Evolutionary conservation across 116 monocot species (phyloP), one percentile per base, ranked within the genome.

Genomic region (Cymodocea nodosa): DNA sequence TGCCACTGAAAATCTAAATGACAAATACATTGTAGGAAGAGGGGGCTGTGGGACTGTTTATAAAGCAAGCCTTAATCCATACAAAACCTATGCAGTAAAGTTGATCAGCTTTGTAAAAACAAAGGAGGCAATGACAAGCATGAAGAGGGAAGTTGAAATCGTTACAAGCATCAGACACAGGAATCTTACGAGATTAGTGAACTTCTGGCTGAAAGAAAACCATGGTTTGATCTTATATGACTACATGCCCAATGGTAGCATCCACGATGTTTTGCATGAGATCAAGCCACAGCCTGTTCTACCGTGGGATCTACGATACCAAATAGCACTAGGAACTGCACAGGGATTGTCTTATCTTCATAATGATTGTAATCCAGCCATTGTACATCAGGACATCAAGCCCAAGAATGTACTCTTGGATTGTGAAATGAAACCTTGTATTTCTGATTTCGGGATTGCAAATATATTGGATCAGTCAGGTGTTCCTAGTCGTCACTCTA

Each of bases 1-100:
- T 56, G 81, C 74, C 24, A 91, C 87, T 35, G 80, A 91, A 64
- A 91, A 84, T 66, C 75, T 87, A 56, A 70, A 82, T 63, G 80
- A 82, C 44, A 84, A 82, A 44, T 87, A 80, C 65, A 52, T 59
- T 40, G 44, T 91, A 2, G 91, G 87, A 6, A 80, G 70, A 71
- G 91, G 91, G 50, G 87, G 82, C 34, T 84, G 87, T 56, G 91
- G 91, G 74, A 82, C 71, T 22, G 91, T 91, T 53, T 91, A 82
- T 73, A 91, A 78, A 66, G 91, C 84, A 60, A 63, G 16, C 6
- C 23, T 86, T 19, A 71, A 71, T 67, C 62, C 81, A 13, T 77
- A 68, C 11, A 76, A 77, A 72, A 64, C 76, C 23, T 91, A 86
- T 76, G 90, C 90, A 35, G 73, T 91, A 39, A 91, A 91, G 55